These are phyloP conservation scores for Exophiala calicioides DNA, from an alignment of 2,329 filamentous ascomycete species.

Conservation along the genomic window DNA sequence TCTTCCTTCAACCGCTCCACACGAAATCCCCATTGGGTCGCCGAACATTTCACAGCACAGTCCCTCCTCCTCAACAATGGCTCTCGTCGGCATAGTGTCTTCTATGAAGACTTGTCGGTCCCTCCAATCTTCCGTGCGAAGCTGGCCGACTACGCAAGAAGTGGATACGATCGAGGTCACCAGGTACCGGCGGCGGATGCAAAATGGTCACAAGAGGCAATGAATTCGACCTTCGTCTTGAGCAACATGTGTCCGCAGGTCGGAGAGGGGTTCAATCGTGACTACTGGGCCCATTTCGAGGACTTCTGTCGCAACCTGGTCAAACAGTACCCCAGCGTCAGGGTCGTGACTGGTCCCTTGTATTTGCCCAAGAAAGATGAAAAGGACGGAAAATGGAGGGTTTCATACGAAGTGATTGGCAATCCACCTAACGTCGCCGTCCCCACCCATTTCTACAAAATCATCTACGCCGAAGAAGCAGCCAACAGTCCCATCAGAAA, in stretches of 20 bases:
- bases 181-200: slow-evolving; percentile 96
- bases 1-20: slow-evolving; percentile 88
- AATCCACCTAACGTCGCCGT: slow-evolving; percentile 91
- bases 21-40: slow-evolving; percentile 91
- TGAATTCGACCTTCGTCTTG: slow-evolving; percentile 92
- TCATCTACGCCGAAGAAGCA: slow-evolving; percentile 92
- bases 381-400: slow-evolving; percentile 88
- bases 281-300: slow-evolving; percentile 99
- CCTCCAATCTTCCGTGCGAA: slow-evolving; percentile 85
- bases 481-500: slow-evolving; percentile 58
- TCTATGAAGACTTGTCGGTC: slow-evolving; percentile 77
- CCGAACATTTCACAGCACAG: slow-evolving; percentile 90
- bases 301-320: slow-evolving; percentile 91
- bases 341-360: slow-evolving; percentile 88
- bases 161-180: slow-evolving; percentile 92
- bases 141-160: slow-evolving; percentile 91
- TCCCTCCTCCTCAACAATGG: slow-evolving; percentile 74
- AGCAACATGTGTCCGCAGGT: slow-evolving; percentile 99
- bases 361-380: slow-evolving; percentile 85
- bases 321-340: slow-evolving; percentile 76
- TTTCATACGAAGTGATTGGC: slow-evolving; percentile 93
- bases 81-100: slow-evolving; percentile 80
- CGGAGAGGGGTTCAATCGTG: slow-evolving; percentile 95
- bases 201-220: slow-evolving; percentile 90
- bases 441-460: slow-evolving; percentile 98